Evolutionary conservation across 2,329 filamentous ascomycete genomes (phyloP).

Genomic region (Sclerotinia borealis): DNA sequence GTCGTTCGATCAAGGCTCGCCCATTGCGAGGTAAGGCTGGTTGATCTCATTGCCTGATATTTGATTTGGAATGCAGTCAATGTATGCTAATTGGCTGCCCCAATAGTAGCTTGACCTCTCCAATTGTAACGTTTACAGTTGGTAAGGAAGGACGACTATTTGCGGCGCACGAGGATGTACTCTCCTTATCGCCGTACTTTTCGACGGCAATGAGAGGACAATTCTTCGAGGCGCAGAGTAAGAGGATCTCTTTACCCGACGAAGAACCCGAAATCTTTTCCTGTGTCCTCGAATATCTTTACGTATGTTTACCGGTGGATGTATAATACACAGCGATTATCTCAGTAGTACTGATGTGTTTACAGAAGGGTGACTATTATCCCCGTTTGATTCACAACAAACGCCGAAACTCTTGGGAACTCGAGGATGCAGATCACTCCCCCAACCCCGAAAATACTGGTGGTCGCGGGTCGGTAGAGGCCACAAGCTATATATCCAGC

Average conservation of each 20-base stretch:
- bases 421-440: slow-evolving; percentile 63
- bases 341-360: neutral
- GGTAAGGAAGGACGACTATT: slow-evolving; percentile 83
- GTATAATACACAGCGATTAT: neutral
- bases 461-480: slow-evolving; percentile 60
- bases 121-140: slow-evolving; percentile 82
- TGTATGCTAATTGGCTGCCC: slow-evolving; percentile 13
- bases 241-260: slow-evolving; percentile 65
- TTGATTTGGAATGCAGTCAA: neutral
- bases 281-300: slow-evolving; percentile 90
- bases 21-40: slow-evolving; percentile 40
- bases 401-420: slow-evolving; percentile 79
- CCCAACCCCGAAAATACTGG: slow-evolving; percentile 50
- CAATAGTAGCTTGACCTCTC: slow-evolving; percentile 42
- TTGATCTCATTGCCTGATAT: slow-evolving; percentile 9
- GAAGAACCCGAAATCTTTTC: slow-evolving; percentile 91
- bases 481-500: slow-evolving; percentile 72
- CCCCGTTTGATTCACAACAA: slow-evolving; percentile 83
- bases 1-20: slow-evolving; percentile 58
- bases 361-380: slow-evolving; percentile 43
- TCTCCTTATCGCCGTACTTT: slow-evolving; percentile 82
- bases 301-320: slow-evolving; percentile 39
- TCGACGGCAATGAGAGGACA: slow-evolving; percentile 63
- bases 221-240: slow-evolving; percentile 69
- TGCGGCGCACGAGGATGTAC: slow-evolving; percentile 89